Conservation (phyloP, 1,284 basidiomycete species). For the Termitomyces sp. region DNA sequence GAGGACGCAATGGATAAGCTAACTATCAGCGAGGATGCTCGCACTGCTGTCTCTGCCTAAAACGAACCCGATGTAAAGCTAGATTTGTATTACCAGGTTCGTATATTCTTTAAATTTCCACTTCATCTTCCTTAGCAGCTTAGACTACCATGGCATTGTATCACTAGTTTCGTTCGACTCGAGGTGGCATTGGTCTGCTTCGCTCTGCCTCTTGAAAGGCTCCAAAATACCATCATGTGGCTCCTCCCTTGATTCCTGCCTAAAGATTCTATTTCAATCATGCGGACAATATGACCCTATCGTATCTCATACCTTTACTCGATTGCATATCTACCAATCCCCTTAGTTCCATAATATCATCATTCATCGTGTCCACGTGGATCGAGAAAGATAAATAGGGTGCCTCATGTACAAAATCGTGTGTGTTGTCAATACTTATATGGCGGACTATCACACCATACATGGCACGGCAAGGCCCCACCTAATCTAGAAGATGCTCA, state of each 20-base stretch:
- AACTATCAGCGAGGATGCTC: conserved; percentile 31
- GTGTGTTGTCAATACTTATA: background rate
- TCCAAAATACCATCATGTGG: background rate
- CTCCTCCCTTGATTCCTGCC: background rate
- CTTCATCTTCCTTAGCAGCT: background rate
- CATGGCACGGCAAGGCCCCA: too few species aligned
- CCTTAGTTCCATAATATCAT: background rate
- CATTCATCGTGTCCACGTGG: background rate
- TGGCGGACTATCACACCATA: too few species aligned
- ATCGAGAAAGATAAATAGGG: background rate
- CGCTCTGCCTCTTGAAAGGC: background rate
- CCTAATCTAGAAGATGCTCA: too few species aligned
- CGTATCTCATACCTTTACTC: background rate
- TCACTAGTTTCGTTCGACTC: background rate
- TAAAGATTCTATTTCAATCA: background rate
- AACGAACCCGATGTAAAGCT: conserved; percentile 1
- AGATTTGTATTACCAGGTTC: conserved; percentile 12
- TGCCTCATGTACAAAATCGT: background rate
- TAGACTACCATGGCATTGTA: conserved; percentile 1
- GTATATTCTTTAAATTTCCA: background rate
- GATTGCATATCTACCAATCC: background rate
- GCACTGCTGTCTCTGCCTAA: conserved; percentile 15
- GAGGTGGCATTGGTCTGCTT: background rate
- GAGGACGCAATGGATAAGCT: conserved; percentile 65
- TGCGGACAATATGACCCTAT: background rate